These are phyloP conservation scores for Pinus tabuliformis DNA, from an alignment of 75 land plant genomes.

Conservation along the genomic window DNA sequence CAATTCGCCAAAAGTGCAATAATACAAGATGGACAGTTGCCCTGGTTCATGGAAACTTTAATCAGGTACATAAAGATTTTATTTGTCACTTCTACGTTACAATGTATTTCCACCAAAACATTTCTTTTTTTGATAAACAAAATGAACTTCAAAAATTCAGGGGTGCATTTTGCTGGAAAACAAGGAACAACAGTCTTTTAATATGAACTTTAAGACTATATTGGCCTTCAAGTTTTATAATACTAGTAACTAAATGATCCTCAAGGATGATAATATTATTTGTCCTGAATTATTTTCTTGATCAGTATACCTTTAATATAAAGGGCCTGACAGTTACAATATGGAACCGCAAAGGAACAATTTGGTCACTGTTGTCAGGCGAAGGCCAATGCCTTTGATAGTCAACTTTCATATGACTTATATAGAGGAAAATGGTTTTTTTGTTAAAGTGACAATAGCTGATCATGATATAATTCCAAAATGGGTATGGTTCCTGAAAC, in stretches of 20 bases:
- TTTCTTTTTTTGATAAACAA: not conserved
- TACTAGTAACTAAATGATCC: not conserved
- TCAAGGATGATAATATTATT: not conserved
- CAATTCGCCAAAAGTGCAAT: slow-evolving; percentile 74
- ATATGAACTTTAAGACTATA: not conserved
- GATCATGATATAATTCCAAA: not conserved
- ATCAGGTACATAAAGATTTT: slow-evolving; percentile 53
- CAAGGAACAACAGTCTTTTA: not conserved
- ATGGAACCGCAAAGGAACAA: not conserved
- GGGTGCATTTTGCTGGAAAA: not conserved
- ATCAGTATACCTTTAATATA: not conserved
- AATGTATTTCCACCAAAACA: not conserved
- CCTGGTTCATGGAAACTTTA: slow-evolving; percentile 90
- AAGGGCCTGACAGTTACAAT: not conserved
- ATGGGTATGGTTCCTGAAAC: not conserved
- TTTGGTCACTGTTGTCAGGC: not conserved
- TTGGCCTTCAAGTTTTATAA: not conserved
- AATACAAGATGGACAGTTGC: slow-evolving; percentile 93
- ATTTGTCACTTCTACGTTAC: not conserved
- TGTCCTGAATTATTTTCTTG: not conserved
- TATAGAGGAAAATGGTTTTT: not conserved
- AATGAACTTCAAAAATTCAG: not conserved
- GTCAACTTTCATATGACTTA: not conserved
- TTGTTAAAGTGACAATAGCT: not conserved
- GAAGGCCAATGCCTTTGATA: not conserved